Base-by-base conservation (phyloP, 177 flowering plant species). In the Vitis hybrid region DNA sequence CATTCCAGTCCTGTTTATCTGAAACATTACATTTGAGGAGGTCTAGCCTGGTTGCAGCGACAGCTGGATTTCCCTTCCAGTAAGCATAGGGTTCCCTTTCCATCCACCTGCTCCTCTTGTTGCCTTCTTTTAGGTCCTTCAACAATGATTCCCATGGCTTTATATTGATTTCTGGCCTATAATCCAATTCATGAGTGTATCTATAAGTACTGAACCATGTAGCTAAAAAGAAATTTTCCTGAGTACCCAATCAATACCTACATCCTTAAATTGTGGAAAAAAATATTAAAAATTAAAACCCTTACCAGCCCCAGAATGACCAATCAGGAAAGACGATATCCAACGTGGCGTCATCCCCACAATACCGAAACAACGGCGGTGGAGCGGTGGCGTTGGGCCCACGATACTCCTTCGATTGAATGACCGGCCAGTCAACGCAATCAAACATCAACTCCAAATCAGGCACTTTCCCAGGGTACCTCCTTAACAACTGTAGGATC, bases 251-350 rank as follows among this genome's bases (percentile, higher is more conserved):
- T 28, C 31, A 28, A 28, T 28, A 14, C 2, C 13, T 4, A 57
- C 17, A 57, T 18, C 22, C 18, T 2, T 4, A 1, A 13, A 15
- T 57, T 4, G 3, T 8, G 17, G 19, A 13, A 57, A 57, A 24
- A 24, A 24, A 28, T 3, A 28, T 38, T 38, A 38, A 7, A 38
- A 38, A 8, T 38, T 38, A 38, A 38, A 38, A 38, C 8, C 47
- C 70, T 74, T 85, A 92, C 98, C 98, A 94, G 57, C 97, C 98
- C 98, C 98, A 94, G 62, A 88, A 94, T 54, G 98, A 90, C 98
- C 98, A 93, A 68, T 93, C 98, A 1, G 97, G 98, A 73, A 94
- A 94, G 1, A 90, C 94, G 24, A 94, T 83, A 50, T 90, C 97
- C 66, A 83, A 33, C 3, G 87, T 75, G 59, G 49, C 49, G 57